A percentile compares a stretch with the other conserved stretches of the same genome.
These are phyloP conservation scores for Aegilops speltoides DNA, from an alignment of 176 grass and related monocot genomes.

Conservation along the genomic window DNA sequence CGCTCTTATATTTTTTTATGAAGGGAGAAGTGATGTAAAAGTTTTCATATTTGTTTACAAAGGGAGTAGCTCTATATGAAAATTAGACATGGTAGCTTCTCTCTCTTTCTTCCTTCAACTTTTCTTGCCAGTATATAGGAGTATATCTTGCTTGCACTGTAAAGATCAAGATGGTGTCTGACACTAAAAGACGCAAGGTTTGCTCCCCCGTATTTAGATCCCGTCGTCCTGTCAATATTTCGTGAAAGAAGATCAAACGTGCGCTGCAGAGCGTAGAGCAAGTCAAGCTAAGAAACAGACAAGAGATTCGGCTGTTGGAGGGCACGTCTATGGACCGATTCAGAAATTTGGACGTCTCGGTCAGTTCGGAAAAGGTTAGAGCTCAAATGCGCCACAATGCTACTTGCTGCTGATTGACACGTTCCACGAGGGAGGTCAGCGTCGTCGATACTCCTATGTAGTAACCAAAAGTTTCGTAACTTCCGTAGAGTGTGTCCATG, in stretches of 20 bases:
- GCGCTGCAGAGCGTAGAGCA: conserved; percentile 20
- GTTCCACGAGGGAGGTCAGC: not conserved
- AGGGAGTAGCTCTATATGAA: no score
- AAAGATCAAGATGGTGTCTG: no score
- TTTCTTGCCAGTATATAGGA: no score
- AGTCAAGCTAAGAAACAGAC: conserved; percentile 6
- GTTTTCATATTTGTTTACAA: no score
- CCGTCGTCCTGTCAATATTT: not conserved
- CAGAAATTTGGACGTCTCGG: not conserved
- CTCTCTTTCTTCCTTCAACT: no score
- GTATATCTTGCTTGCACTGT: no score
- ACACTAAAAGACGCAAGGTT: no score
- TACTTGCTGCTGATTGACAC: not conserved
- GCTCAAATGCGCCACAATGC: not conserved
- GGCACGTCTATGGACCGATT: not conserved
- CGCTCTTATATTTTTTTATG: no score
- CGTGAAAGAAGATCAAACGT: not conserved
- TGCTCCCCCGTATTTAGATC: not conserved
- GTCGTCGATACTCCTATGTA: not conserved
- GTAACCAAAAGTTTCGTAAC: no score
- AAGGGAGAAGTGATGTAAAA: no score
- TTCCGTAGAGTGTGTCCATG: no score
- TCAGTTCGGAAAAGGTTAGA: not conserved
- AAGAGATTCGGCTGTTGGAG: not conserved
- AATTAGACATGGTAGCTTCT: no score